Base-by-base conservation (phyloP, 306 rosid species). In the Gastrolobium villosum region DNA sequence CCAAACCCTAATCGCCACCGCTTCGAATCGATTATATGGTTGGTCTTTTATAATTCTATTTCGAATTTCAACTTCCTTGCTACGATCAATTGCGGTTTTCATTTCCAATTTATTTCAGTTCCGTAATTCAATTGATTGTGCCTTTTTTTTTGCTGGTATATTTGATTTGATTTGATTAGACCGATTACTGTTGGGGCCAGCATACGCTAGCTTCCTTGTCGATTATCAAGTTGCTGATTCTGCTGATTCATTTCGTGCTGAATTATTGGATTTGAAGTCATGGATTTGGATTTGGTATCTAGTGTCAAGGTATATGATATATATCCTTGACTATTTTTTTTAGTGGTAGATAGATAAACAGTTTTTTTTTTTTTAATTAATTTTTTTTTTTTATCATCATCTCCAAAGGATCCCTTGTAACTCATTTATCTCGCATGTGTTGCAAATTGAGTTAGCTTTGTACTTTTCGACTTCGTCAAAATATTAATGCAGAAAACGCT, bases 281-380 rank as follows among this genome's bases (percentile, higher is more conserved):
- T 93, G 98, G 98, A 93, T 88, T 88, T 93, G 98, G 98, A 93
- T 88, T 88, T 87, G 86, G 88, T 69, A 15, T 32, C 90, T 13
- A 88, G 84, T 82, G 85, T 96, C 86, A 88, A 93, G 97, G 98
- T 93, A 88, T 40, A 52, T 36, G 7, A 40, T 13, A 1, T 13
- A 1, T 20, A 1, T 61, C 39, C 48, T 66, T 46, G 4, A 26
- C 13, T 65, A 79, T 65, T 59, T 15, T 11, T 45, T 74, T 30
- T 40, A 13, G 5, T 49, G 35, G 3, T 4, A 37, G 5, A 1
- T 69, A 2, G 39, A 34, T 28, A 0, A 15, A 3, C 15, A 7
- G 26, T 20, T 20, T 20, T 20, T 20, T 20, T 20, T 20, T 20
- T 20, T 20, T 20, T n/a, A n/a, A n/a, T n/a, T n/a, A n/a, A n/a